Evolutionary conservation across 1,284 basidiomycete species (phyloP), one percentile per base, ranked within the genome.

Genomic region (Tilletia indica): DNA sequence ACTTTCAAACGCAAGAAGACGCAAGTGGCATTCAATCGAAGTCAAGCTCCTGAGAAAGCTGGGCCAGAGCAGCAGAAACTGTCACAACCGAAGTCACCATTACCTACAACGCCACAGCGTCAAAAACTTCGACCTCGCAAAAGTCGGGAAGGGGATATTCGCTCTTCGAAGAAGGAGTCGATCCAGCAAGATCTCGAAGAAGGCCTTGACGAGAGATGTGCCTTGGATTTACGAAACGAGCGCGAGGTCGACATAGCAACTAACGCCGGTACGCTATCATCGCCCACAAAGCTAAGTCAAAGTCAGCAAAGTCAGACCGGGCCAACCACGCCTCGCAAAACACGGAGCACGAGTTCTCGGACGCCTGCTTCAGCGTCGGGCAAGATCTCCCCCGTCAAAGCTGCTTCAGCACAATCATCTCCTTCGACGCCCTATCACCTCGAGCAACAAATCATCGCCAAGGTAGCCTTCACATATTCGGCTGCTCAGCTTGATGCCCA

Each of bases 401-500:
- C 61, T 5, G 36, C 61, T 9, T 38, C 34, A 9, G 14, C 14
- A 45, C 42, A 8, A 8, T 38, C 61, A 11, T 38, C 34, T 39
- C 36, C 36, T 34, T 64, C 61, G 38, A 64, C 61, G 36, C 36
- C 61, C 14, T 64, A 64, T 16, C 34, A 19, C 16, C 61, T 64
- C 61, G 61, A 64, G 14, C 61, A 64, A 38, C 61, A 64, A 64
- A 58, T 71, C 48, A 70, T 83, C 6, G 80, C 77, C 42, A 69
- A 68, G 0, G 75, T 77, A 12, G 47, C 39, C 14, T 80, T 82
- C 63, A 6, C 51, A 3, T 73, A 78, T 58, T 67, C 76, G 36
- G 34, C 77, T 0, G 0, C 4, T 0, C n/a, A 31, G 5, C 73
- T 82, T 48, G 69, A 80, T 12, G 36, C 51, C 2, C 77, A 78